phyloP scores from a whole-genome alignment of 139 green algal genomes.

The Chlamydomonas sphaeroides region DNA sequence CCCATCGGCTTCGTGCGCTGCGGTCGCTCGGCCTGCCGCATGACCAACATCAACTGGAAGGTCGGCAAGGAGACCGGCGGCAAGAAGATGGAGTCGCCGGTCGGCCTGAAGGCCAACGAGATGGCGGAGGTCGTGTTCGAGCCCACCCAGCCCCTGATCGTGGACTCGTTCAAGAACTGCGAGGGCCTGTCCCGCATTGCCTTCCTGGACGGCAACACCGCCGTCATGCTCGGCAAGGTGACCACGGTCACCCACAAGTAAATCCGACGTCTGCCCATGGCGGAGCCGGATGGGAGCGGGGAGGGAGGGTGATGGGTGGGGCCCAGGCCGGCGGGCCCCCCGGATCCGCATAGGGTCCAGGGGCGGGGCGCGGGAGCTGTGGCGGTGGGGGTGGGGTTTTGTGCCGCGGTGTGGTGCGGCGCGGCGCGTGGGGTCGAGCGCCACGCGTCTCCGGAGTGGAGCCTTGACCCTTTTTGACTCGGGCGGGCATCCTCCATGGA shows the following conservation, averaged over 20 bases:
- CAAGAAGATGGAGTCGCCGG: slow-evolving; percentile 91
- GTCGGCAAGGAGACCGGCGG: slow-evolving; percentile 94
- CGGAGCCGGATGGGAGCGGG: too few relatives aligned
- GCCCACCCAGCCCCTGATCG: slow-evolving; percentile 87
- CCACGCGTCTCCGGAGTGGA: too few relatives aligned
- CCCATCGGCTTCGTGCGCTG: slow-evolving; percentile 93
- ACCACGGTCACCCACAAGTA: slow-evolving; percentile 73
- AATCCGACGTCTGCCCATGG: too few relatives aligned
- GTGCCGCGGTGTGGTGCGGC: too few relatives aligned
- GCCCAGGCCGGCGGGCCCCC: too few relatives aligned
- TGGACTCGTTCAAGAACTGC: slow-evolving; percentile 93
- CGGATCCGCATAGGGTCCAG: too few relatives aligned
- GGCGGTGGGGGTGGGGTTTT: too few relatives aligned
- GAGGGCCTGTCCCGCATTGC: slow-evolving; percentile 94
- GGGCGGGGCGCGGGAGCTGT: too few relatives aligned
- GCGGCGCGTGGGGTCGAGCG: too few relatives aligned
- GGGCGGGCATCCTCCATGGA: too few relatives aligned
- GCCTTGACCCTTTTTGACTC: too few relatives aligned
- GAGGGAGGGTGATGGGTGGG: too few relatives aligned
- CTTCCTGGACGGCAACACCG: slow-evolving; percentile 95
- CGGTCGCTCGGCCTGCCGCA: slow-evolving; percentile 87
- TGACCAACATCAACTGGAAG: slow-evolving; percentile 91
- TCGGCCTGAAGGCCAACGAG: slow-evolving; percentile 93
- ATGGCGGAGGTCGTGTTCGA: slow-evolving; percentile 89
- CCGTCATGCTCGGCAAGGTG: slow-evolving; percentile 97